Evolutionary conservation across 768 basidiomycete species (phyloP), one percentile per base, ranked within the genome.

Genomic region (Asterophora parasitica): DNA sequence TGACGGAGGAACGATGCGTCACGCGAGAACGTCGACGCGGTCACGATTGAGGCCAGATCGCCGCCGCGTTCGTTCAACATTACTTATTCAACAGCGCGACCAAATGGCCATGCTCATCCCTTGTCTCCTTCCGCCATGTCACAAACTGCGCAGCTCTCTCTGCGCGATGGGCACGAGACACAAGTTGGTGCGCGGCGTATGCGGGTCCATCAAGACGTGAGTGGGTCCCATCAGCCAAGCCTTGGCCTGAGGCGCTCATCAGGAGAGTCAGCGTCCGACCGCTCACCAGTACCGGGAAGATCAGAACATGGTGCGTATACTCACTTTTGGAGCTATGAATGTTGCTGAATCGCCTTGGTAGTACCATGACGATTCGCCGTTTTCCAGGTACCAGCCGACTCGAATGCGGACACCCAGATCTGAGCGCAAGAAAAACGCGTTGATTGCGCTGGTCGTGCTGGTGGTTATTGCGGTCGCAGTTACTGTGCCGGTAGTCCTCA

Each of bases 401-500:
- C n/a, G n/a, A n/a, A n/a, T n/a, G n/a, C n/a, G n/a, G n/a, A n/a
- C n/a, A n/a, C n/a, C 33, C 20, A 30, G 35, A 7, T 47, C 48
- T 23, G 23, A 23, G 13, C 50, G 48, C 23, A 49, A 13, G 36
- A 56, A 42, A 33, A 55, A 44, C 40, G 28, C 37, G 13, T 41
- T 27, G 56, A 54, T 41, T 56, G 34, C 15, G 45, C 46, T 42
- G 17, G 27, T 23, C 16, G 37, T 39, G 23, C 20, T 53, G n/a
- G 30, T 44, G 15, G 43, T 46, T 3, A 42, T 56, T 26, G 50
- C 34, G 12, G 20, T 49, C n/a, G 46, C 38, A 3, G 40, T 56
- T 19, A 31, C 47, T 7, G 39, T 56, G 5, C 42, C 55, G 16
- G 37, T 52, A 8, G 50, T 45, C 13, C 27, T 57, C n/a, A 49